Evolutionary conservation across 305 asterid genomes (phyloP).

Genomic region (Rubia balearica): DNA sequence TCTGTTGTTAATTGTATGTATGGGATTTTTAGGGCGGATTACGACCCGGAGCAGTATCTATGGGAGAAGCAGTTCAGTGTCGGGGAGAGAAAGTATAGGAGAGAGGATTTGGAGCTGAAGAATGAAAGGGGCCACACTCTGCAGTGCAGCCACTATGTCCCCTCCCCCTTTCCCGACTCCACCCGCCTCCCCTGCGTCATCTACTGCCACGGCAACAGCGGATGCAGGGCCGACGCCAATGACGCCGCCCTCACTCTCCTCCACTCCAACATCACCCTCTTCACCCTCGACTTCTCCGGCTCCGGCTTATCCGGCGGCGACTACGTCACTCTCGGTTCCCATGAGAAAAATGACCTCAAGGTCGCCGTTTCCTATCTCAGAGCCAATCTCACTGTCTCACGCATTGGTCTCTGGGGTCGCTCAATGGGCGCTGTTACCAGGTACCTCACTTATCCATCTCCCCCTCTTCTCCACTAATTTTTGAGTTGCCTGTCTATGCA

Average conservation of each 20-base stretch:
- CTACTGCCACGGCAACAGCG: conserved; percentile 99
- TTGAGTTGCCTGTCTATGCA: conserved; percentile 19
- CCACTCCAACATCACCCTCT: conserved; percentile 87
- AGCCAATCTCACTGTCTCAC: conserved; percentile 63
- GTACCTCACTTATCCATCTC: conserved; percentile 43
- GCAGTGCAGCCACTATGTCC: conserved; percentile 91
- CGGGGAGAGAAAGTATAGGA: conserved; percentile 74
- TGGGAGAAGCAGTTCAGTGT: conserved; percentile 94
- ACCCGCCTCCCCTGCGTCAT: conserved; percentile 92
- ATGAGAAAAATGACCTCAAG: conserved; percentile 96
- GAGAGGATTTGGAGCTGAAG: conserved; percentile 90
- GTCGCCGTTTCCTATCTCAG: conserved; percentile 81
- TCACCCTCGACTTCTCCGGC: conserved; percentile 92
- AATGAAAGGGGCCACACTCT: conserved; percentile 85
- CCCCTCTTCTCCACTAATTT: background rate
- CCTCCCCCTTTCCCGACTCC: conserved; percentile 69
- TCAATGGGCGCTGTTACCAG: conserved; percentile 99
- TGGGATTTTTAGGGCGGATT: conserved; percentile 63
- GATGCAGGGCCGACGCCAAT: conserved; percentile 98
- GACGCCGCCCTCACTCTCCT: conserved; percentile 97
- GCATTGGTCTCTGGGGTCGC: conserved; percentile 97
- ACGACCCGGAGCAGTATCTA: conserved; percentile 90
- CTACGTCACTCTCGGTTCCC: conserved; percentile 97
- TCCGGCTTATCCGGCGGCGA: conserved; percentile 95
- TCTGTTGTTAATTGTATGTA: too few species aligned